Conservation (phyloP, 2,329 filamentous ascomycete genomes). For the Cordyceps javanica region DNA sequence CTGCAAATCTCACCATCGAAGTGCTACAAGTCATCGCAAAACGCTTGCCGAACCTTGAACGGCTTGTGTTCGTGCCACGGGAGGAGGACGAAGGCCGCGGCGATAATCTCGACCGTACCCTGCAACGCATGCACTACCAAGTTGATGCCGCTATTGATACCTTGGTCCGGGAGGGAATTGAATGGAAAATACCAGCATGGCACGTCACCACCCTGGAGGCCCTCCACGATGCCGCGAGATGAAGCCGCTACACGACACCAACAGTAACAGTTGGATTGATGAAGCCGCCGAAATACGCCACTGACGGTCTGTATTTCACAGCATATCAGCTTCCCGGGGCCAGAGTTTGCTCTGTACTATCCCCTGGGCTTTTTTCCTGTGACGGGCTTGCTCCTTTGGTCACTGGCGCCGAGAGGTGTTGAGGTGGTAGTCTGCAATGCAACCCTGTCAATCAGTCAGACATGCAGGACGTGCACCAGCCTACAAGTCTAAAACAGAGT, state of each 20-base stretch:
- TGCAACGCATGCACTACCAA: slow-evolving; percentile 14
- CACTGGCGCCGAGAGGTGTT: neutral
- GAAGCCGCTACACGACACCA: neutral
- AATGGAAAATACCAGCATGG: slow-evolving; percentile 32
- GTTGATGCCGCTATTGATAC: slow-evolving; percentile 27
- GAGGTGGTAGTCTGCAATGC: slow-evolving; percentile 6
- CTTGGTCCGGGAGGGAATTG: slow-evolving; percentile 24
- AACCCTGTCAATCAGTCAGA: slow-evolving; percentile 8
- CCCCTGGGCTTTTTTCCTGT: neutral
- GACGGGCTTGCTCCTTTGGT: neutral
- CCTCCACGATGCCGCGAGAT: neutral
- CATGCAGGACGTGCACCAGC: neutral
- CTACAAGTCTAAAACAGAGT: neutral
- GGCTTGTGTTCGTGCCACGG: slow-evolving; percentile 39
- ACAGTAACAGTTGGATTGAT: neutral
- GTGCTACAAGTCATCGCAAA: slow-evolving; percentile 32
- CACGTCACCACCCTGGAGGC: slow-evolving; percentile 26
- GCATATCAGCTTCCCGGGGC: too few species aligned
- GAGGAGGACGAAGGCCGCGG: slow-evolving; percentile 27
- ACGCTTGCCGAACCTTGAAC: slow-evolving; percentile 34
- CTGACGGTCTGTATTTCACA: neutral
- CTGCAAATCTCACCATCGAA: slow-evolving; percentile 33
- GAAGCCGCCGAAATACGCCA: neutral
- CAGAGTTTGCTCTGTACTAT: neutral
- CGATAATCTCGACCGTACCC: slow-evolving; percentile 24